These are phyloP conservation scores for Hsuehochloa calcarea DNA, from an alignment of 176 grass and related monocot species.

Conservation along the genomic window DNA sequence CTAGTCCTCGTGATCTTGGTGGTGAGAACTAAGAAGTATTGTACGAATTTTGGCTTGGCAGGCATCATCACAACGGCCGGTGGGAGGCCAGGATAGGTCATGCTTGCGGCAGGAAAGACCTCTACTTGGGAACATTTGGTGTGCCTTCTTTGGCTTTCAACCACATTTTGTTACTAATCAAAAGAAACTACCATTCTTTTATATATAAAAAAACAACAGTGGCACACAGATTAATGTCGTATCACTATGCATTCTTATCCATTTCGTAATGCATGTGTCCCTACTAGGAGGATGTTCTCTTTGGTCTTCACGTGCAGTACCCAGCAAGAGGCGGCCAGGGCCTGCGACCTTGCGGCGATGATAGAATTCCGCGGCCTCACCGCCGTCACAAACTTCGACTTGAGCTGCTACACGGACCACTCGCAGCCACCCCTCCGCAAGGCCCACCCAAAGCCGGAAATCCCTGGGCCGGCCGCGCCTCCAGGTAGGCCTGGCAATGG, in stretches of 20 bases:
- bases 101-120: constrained; percentile 5
- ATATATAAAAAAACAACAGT: too few species aligned
- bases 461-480: neutral
- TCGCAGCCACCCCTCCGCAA: neutral
- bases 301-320: constrained; percentile 34
- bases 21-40: neutral
- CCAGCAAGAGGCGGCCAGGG: constrained; percentile 60
- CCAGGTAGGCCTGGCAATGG: too few species aligned
- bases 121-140: constrained; percentile 49
- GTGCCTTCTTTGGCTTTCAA: neutral
- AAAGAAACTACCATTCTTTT: neutral
- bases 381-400: constrained; percentile 71
- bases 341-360: constrained; percentile 66
- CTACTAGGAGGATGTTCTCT: neutral
- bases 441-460: neutral
- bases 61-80: constrained; percentile 39
- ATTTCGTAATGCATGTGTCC: neutral
- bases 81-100: constrained; percentile 55
- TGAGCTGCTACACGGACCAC: constrained; percentile 34
- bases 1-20: neutral
- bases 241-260: neutral
- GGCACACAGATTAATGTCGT: neutral
- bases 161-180: neutral
- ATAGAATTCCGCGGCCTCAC: constrained; percentile 43
- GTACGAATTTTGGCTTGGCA: neutral